These are phyloP conservation scores for Cicer bijugum DNA, from an alignment of 306 rosid species.

Conservation along the genomic window DNA sequence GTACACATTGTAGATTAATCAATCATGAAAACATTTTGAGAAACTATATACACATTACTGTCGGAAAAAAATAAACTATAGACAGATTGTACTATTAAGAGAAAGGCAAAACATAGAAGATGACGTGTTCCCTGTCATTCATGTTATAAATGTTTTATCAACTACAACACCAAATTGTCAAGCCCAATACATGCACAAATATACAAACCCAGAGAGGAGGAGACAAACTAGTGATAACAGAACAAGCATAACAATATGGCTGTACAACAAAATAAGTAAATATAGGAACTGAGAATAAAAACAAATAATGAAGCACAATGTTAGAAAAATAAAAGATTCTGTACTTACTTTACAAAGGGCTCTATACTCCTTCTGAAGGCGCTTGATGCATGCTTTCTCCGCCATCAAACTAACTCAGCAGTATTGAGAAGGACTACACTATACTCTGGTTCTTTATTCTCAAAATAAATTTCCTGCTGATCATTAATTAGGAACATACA, in stretches of 20 bases:
- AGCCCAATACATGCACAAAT: conserved; percentile 4
- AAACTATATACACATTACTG: neutral
- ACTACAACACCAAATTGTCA: conserved; percentile 32
- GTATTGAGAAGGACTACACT: conserved; percentile 38
- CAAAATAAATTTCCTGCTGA: conserved; percentile 46
- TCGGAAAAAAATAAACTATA: neutral
- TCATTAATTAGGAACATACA: conserved; percentile 36
- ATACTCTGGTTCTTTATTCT: conserved; percentile 36
- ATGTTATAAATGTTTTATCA: conserved; percentile 26
- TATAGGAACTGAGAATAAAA: conserved; percentile 15
- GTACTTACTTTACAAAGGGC: conserved; percentile 97
- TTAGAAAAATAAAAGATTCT: conserved; percentile 38
- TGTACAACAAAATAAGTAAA: conserved; percentile 23
- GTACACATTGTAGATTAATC: conserved; percentile 7
- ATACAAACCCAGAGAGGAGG: conserved; percentile 6
- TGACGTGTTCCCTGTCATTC: conserved; percentile 8
- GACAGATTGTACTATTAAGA: conserved; percentile 1
- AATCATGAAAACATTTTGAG: conserved; percentile 17
- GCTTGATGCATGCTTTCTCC: conserved; percentile 86
- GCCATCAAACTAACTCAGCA: conserved; percentile 68
- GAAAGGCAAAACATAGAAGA: conserved; percentile 33
- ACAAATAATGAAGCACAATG: conserved; percentile 24
- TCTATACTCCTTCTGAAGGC: conserved; percentile 98
- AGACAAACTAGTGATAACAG: conserved; percentile 1
- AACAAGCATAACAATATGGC: conserved; percentile 33